Base-by-base conservation (phyloP, 768 basidiomycete species). In the Dioszegia hungarica region DNA sequence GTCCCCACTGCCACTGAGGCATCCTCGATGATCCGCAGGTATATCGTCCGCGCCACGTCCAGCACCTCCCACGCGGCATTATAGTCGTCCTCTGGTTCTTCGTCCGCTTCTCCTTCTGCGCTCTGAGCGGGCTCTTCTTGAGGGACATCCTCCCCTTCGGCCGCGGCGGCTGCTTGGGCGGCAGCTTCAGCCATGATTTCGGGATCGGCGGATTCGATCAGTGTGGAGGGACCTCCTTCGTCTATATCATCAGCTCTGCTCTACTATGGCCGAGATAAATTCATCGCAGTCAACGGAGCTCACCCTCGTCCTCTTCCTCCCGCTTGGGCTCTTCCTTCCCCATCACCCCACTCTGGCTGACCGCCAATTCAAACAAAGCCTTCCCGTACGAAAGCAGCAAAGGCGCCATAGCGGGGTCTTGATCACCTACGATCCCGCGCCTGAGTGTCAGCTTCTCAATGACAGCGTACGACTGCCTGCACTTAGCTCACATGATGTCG, bases 31-130 rank as follows among this genome's bases (percentile, higher is more conserved):
- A 51, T 51, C 49, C 25, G 87, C 62, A 85, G 84, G 67, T 89
- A 92, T 57, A 94, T 86, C 11, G 86, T 84, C 37, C 93, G 82
- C 20, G 94, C 93, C 54, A 94, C 84, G 65, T 99, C 95, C n/a
- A 99, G 80, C 2, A 94, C 86, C 71, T 95, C 89, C 92, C 94
- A 99, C 12, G 95, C 91, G 24, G 90, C 90, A 63, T 94, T 95
- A 75, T 95, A 95, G 68, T 98, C 95, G 65, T 99, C 95, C 67
- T 95, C 94, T 0, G 89, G 90, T 37, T 72, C 75, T 15, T 73
- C 77, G 20, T 57, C 70, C 0, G 58, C 70, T n/a, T 80, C 68
- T 17, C 60, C 64, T 0, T 59, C 66, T 10, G 80, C 62, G 14
- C 34, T 25, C 36, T 17, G 19, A 24, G 37, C 12, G 14, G 51